Conservation (phyloP, 1,284 basidiomycete genomes). For the Leccinum fuscescens region DNA sequence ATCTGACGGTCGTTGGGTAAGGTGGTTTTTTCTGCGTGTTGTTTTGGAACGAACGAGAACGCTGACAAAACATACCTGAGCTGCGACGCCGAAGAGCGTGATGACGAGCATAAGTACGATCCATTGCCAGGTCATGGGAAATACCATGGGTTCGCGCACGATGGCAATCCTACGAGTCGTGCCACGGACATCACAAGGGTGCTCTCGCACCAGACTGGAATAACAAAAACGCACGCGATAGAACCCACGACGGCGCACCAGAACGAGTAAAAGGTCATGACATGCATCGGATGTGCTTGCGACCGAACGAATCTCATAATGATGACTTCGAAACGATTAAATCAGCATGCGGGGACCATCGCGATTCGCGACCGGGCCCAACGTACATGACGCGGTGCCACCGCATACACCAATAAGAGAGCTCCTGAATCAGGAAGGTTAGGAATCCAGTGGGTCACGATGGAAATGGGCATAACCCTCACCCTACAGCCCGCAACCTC, state of each 20-base stretch:
- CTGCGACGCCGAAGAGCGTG: conserved; percentile 46
- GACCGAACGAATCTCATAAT: conserved; percentile 71
- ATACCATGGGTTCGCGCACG: conserved; percentile 32
- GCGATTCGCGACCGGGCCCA: neutral
- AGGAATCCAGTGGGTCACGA: conserved; percentile 38
- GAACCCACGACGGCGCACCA: conserved; percentile 57
- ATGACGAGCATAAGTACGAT: conserved; percentile 34
- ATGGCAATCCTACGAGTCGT: conserved; percentile 15
- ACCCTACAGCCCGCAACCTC: conserved; percentile 55
- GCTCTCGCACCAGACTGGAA: conserved; percentile 4
- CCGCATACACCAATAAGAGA: conserved; percentile 61
- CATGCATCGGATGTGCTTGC: conserved; percentile 71
- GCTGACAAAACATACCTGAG: conserved; percentile 40
- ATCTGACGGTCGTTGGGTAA: conserved; percentile 1
- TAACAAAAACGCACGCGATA: conserved; percentile 41
- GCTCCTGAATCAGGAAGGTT: conserved; percentile 40
- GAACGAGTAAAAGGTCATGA: conserved; percentile 66
- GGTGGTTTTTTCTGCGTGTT: no score
- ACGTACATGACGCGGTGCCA: conserved; percentile 47
- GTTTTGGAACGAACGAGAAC: conserved; percentile 32
- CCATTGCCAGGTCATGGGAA: conserved; percentile 42
- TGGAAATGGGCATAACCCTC: conserved; percentile 4
- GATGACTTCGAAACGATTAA: conserved; percentile 38
- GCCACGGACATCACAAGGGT: neutral
- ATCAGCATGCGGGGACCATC: conserved; percentile 30